Conservation (phyloP, 2,329 filamentous ascomycete genomes). For the Clathrospora elynae region DNA sequence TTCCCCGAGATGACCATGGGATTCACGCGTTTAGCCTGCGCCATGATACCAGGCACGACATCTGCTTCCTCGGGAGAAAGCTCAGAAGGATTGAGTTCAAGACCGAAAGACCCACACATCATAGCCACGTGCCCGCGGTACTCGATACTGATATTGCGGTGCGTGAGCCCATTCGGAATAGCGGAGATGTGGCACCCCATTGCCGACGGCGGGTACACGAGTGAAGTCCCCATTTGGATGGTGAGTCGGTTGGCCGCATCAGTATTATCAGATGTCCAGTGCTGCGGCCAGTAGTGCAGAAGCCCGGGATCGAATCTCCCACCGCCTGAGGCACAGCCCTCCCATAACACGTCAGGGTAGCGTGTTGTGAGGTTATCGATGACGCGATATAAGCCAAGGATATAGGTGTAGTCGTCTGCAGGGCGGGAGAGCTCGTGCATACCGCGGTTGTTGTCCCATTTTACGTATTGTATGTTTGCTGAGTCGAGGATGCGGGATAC, state of each 20-base stretch:
- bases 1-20: slow-evolving; percentile 64
- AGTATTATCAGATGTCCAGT: slow-evolving; percentile 70
- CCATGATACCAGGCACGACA: slow-evolving; percentile 61
- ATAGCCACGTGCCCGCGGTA: slow-evolving; percentile 70
- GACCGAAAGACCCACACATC: slow-evolving; percentile 70
- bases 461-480: slow-evolving; percentile 64
- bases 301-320: slow-evolving; percentile 68
- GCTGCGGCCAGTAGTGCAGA: slow-evolving; percentile 68
- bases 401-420: slow-evolving; percentile 62
- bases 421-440: slow-evolving; percentile 65
- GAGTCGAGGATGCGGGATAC: slow-evolving; percentile 61
- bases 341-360: slow-evolving; percentile 68
- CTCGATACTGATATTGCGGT: slow-evolving; percentile 60
- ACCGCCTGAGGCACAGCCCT: slow-evolving; percentile 69
- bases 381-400: slow-evolving; percentile 67
- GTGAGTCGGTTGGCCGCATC: slow-evolving; percentile 65
- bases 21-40: slow-evolving; percentile 61
- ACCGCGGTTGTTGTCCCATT: slow-evolving; percentile 71
- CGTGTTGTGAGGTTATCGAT: slow-evolving; percentile 63
- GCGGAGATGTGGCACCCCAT: slow-evolving; percentile 70
- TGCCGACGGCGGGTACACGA: slow-evolving; percentile 65
- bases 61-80: slow-evolving; percentile 59
- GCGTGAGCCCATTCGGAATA: slow-evolving; percentile 63
- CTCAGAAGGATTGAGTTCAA: slow-evolving; percentile 64
- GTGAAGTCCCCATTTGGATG: slow-evolving; percentile 68